A percentile compares a stretch with the other conserved stretches of the same genome.
Evolutionary conservation across 345 rosid species (phyloP).

Genomic region (Lumnitzera racemosa): DNA sequence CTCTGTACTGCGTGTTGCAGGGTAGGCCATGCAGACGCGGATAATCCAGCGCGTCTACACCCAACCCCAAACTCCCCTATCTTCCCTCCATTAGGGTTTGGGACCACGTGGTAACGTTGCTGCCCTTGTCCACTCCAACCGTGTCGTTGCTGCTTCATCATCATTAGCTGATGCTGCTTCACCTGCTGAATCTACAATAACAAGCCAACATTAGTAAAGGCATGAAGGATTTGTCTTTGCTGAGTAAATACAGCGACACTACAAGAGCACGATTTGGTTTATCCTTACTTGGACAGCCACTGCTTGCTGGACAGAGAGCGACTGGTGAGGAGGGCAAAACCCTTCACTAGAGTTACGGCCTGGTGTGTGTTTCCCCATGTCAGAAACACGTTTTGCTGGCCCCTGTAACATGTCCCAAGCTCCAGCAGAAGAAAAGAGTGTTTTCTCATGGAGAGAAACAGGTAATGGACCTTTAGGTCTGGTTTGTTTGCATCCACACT

Average conservation of each 20-base stretch:
- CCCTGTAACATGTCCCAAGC: conserved; percentile 10
- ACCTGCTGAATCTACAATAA: conserved; percentile 44
- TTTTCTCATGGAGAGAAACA: background rate
- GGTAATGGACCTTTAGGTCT: background rate
- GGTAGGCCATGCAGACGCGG: conserved; percentile 55
- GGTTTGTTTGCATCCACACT: background rate
- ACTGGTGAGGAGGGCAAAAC: conserved; percentile 16
- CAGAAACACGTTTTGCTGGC: conserved; percentile 9
- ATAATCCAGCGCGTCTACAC: conserved; percentile 24
- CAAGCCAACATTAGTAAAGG: background rate
- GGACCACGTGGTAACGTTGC: conserved; percentile 19
- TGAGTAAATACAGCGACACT: no score
- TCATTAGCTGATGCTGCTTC: conserved; percentile 35
- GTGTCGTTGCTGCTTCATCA: conserved; percentile 21
- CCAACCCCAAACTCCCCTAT: background rate
- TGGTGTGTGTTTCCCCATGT: conserved; percentile 8
- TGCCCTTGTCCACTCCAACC: conserved; percentile 20
- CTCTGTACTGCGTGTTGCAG: conserved; percentile 27
- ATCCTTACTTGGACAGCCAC: conserved; percentile 46
- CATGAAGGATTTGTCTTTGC: no score
- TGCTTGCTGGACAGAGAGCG: conserved; percentile 42
- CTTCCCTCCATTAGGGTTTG: conserved; percentile 5
- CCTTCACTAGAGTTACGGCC: conserved; percentile 18
- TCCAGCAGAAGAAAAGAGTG: background rate
- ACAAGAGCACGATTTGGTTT: background rate